Evolutionary conservation across 2,329 filamentous ascomycete genomes (phyloP).

Genomic region (Talaromyces sp.): DNA sequence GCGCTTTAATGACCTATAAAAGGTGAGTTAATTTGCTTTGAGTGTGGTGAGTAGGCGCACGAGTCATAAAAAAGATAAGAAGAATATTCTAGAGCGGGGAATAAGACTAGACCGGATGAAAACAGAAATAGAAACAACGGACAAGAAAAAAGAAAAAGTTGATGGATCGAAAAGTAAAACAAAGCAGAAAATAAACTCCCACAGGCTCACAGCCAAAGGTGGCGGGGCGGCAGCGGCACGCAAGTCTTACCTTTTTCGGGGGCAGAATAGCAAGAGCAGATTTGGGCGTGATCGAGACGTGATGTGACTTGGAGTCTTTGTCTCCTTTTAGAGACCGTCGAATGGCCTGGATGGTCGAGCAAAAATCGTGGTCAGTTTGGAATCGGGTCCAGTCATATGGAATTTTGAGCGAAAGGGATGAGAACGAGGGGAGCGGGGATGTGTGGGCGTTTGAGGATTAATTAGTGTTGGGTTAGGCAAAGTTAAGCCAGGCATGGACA

Average conservation of each 20-base stretch:
- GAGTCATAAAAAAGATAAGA: background rate
- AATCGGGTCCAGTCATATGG: too few species aligned
- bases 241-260: slow-evolving; percentile 75
- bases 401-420: background rate
- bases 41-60: background rate
- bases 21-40: background rate
- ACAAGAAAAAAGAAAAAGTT: background rate
- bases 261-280: slow-evolving; percentile 83
- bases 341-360: slow-evolving; percentile 55
- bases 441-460: background rate
- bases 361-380: background rate
- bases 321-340: slow-evolving; percentile 87
- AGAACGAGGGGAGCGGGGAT: background rate
- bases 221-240: slow-evolving; percentile 7
- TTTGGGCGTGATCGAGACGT: slow-evolving; percentile 75
- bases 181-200: background rate
- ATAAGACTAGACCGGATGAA: background rate
- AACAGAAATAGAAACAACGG: background rate
- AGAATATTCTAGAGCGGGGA: background rate
- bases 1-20: slow-evolving; percentile 83
- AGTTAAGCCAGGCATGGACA: background rate
- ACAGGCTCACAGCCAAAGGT: slow-evolving; percentile 4
- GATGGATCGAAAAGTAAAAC: background rate
- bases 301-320: slow-evolving; percentile 64
- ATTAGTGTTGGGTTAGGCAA: background rate